Percentiles rank a stretch among this genome's conserved stretches.
Conservation (phyloP, 495 filamentous ascomycete genomes). For the Aspergillus conjunctus region DNA sequence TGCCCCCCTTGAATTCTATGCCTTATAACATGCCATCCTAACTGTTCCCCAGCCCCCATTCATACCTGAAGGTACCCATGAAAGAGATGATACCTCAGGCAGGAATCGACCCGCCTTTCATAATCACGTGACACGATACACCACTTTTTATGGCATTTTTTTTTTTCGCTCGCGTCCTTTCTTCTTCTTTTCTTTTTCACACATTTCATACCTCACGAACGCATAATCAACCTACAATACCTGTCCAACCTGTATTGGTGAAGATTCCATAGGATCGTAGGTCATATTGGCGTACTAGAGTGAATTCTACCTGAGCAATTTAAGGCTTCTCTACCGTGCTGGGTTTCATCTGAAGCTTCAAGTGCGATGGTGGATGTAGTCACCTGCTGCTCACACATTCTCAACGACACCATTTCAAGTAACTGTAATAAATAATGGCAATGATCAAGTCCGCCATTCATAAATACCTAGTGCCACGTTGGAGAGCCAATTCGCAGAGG, state of each 20-base stretch:
- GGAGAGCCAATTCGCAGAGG: too few species aligned
- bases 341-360: slow-evolving; percentile 26
- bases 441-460: too few species aligned
- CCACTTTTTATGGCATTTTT: slow-evolving; percentile 26
- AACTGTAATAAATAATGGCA: neutral
- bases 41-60: neutral
- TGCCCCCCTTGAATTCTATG: too few species aligned
- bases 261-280: slow-evolving; percentile 46
- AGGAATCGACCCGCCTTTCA: neutral
- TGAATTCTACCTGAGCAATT: slow-evolving; percentile 24
- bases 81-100: neutral
- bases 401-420: neutral
- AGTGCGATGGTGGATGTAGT: slow-evolving; percentile 45
- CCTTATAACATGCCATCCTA: too few species aligned
- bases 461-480: too few species aligned
- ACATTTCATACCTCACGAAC: slow-evolving; percentile 50
- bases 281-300: slow-evolving; percentile 60
- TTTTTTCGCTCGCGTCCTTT: neutral
- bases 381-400: slow-evolving; percentile 47
- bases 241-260: slow-evolving; percentile 25
- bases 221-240: slow-evolving; percentile 59
- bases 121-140: slow-evolving; percentile 26
- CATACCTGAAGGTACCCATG: neutral
- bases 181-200: slow-evolving; percentile 39
- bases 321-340: slow-evolving; percentile 40